Evolutionary conservation across 192 early-diverging fungal genomes (phyloP).

Genomic region (Coemansia sp.): DNA sequence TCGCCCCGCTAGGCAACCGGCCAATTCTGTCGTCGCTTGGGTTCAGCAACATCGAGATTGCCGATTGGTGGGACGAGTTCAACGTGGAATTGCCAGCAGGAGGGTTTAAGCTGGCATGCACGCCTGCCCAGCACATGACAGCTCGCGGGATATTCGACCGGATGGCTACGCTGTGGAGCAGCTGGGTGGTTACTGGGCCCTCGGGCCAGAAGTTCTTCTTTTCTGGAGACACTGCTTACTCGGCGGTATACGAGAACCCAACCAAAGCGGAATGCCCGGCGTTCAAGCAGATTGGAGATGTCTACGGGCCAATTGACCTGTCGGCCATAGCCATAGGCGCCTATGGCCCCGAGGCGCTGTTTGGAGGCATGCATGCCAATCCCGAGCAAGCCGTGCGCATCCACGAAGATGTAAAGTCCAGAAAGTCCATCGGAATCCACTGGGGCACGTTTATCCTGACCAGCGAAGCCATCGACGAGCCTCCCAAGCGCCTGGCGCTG

Average conservation of each 20-base stretch:
- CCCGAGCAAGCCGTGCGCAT: constrained; percentile 78
- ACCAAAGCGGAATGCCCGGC: constrained; percentile 70
- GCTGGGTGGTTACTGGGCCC: constrained; percentile 60
- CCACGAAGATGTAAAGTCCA: constrained; percentile 70
- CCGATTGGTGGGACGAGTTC: constrained; percentile 78
- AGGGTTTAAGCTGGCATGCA: constrained; percentile 62
- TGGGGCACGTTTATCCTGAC: constrained; percentile 84
- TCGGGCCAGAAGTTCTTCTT: constrained; percentile 41
- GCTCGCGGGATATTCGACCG: constrained; percentile 62
- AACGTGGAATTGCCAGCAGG: constrained; percentile 18
- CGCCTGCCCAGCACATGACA: constrained; percentile 63
- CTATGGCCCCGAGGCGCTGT: constrained; percentile 65
- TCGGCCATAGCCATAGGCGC: constrained; percentile 84
- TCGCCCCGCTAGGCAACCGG: constrained; percentile 77
- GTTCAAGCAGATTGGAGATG: constrained; percentile 77
- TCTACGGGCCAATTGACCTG: constrained; percentile 71
- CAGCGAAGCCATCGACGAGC: constrained; percentile 65
- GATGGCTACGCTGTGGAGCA: constrained; percentile 76
- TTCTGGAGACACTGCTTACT: constrained; percentile 77
- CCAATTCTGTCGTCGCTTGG: constrained; percentile 58
- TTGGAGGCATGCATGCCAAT: constrained; percentile 72
- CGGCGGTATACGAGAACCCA: constrained; percentile 57
- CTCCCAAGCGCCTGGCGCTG: constrained; percentile 59
- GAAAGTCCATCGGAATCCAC: constrained; percentile 73
- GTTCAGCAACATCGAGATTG: constrained; percentile 59